Percentiles rank a stretch among this genome's conserved stretches.
Conservation (phyloP, 331 rosid species). For the Quercus lobata region DNA sequence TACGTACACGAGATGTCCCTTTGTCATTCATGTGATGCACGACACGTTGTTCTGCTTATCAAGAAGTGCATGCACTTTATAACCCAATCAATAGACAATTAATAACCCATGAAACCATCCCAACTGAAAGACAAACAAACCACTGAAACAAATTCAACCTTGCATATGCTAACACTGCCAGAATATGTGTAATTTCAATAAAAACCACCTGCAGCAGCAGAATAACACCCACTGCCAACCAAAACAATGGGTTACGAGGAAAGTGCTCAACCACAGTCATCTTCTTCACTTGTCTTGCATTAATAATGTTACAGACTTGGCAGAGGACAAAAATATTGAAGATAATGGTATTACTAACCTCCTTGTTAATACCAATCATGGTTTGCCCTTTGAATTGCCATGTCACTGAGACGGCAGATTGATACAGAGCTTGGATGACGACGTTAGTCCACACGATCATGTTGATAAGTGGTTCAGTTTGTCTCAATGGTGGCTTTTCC, state of each 20-base stretch:
- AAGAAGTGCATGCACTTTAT: not conserved
- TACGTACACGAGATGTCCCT: no score
- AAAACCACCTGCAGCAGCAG: not conserved
- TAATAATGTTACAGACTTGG: not conserved
- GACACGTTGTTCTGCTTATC: no score
- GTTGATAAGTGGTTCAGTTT: conserved; percentile 4
- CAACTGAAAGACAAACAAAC: not conserved
- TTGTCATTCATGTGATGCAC: no score
- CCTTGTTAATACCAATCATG: not conserved
- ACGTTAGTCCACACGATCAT: conserved; percentile 22
- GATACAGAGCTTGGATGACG: conserved; percentile 3
- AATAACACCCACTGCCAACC: not conserved
- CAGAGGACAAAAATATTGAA: conserved; percentile 11
- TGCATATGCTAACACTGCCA: not conserved
- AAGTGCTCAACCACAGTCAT: not conserved
- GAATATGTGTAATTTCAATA: not conserved
- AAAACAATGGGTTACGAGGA: not conserved
- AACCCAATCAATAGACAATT: conserved; percentile 1
- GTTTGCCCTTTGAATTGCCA: not conserved
- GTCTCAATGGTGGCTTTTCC: not conserved
- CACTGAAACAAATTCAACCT: conserved; percentile 2
- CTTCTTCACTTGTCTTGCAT: conserved; percentile 5
- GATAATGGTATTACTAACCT: not conserved
- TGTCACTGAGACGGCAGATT: not conserved
- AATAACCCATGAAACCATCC: not conserved